Evolutionary conservation across 2,329 filamentous ascomycete genomes (phyloP).

Genomic region (Coniochaeta prunicola): DNA sequence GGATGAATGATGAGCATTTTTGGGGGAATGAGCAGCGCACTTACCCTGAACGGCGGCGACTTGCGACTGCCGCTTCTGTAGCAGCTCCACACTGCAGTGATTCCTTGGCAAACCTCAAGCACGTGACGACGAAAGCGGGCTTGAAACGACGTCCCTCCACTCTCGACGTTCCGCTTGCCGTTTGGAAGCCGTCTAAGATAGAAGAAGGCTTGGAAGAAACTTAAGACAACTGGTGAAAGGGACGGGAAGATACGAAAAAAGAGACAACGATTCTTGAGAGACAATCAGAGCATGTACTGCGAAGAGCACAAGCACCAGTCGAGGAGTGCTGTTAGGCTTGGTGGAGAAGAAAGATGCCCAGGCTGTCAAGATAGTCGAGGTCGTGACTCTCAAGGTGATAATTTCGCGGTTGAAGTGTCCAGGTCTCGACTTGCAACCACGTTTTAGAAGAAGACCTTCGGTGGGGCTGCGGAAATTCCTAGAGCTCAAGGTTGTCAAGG

Average conservation of each 20-base stretch:
- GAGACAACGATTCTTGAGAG: too few species aligned
- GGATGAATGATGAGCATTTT: not conserved
- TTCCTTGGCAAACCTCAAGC: not conserved
- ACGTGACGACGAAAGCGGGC: not conserved
- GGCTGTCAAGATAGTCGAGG: not conserved
- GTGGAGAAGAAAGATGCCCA: not conserved
- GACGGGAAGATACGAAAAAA: too few species aligned
- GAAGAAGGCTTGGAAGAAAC: not conserved
- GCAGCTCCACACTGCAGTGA: not conserved
- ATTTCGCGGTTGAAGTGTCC: not conserved
- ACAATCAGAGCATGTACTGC: not conserved
- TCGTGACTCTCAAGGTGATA: not conserved
- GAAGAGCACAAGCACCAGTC: not conserved
- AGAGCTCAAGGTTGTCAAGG: not conserved
- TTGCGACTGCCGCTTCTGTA: not conserved
- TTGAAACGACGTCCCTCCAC: not conserved
- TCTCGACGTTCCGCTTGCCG: not conserved
- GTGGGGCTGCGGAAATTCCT: not conserved
- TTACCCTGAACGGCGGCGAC: not conserved
- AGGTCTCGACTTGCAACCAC: not conserved
- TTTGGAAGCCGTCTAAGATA: not conserved
- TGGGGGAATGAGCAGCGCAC: not conserved
- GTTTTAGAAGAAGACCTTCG: not conserved
- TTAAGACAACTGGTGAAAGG: not conserved
- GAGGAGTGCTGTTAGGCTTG: not conserved